Base-by-base conservation (phyloP, 495 filamentous ascomycete species). In the Durotheca rogersii region DNA sequence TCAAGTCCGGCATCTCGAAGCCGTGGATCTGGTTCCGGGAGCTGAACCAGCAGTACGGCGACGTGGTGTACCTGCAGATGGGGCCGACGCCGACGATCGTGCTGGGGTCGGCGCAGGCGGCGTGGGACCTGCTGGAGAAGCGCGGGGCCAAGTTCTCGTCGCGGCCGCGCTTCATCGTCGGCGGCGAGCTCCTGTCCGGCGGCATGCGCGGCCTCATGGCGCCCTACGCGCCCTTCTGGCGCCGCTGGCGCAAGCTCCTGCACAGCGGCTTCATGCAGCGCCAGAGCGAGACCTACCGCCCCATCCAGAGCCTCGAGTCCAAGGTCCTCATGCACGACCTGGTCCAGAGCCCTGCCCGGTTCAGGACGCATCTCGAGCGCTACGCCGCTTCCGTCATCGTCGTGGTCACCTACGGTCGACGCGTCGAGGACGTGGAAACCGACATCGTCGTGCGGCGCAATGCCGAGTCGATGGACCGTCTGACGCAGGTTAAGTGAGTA, bases 31-130 rank as follows among this genome's bases (percentile, higher is more conserved):
- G 79, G 60, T 83, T 85, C 64, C 62, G 76, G 47, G 64, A 80
- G 54, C 77, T 79, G 64, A 71, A 73, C 27, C 65, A 75, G 41
- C 58, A 61, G 33, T 79, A 81, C 53, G 80, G 80, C 16, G 77
- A 78, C 20, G 80, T 83, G 3, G 79, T 81, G 49, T 84, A 82
- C 4, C 69, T 87, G 6, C 83, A 82, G 74, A 72, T 82, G 41
- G 83, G 84, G 0, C 73, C 81, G 4, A 72, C 74, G 14, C 80
- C 81, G 1, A 86, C 83, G 19, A 76, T 87, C 41, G 71, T 85
- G 37, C 72, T 86, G 21, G 82, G 78, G 1, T 82, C 84, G 16
- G 80, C 81, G 0, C 72, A 81, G 10, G 73, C 82, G 11, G 81
- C 81, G n/a, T 76, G 70, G 39, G 72, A 75, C 15, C 52, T 73